These are phyloP conservation scores for Termitomyces eurrhizus DNA, from an alignment of 768 basidiomycete genomes.

Conservation along the genomic window DNA sequence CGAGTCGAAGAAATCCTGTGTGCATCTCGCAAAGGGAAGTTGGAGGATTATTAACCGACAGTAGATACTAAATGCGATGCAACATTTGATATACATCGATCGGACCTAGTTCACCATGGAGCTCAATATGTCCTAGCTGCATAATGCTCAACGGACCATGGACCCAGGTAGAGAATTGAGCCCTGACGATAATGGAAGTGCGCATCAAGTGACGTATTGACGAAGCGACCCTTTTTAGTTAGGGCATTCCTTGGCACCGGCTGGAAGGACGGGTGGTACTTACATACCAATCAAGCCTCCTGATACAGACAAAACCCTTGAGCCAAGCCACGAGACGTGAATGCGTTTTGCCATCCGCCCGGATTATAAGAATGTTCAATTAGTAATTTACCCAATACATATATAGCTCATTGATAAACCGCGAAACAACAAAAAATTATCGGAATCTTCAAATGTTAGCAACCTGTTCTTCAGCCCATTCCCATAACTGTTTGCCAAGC, in stretches of 20 bases:
- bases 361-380: too few relatives aligned
- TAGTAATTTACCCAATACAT: too few relatives aligned
- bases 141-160: too few relatives aligned
- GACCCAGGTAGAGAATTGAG: background rate
- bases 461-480: slow-evolving; percentile 42
- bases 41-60: background rate
- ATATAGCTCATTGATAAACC: too few relatives aligned
- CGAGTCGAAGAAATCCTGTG: background rate
- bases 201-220: background rate
- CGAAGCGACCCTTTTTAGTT: background rate
- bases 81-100: background rate
- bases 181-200: background rate
- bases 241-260: background rate
- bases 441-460: slow-evolving; percentile 9
- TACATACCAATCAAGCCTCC: too few relatives aligned
- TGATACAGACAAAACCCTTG: too few relatives aligned
- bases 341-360: background rate
- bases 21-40: background rate
- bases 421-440: background rate
- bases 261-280: too few relatives aligned
- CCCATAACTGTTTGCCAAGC: slow-evolving; percentile 34
- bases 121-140: too few relatives aligned
- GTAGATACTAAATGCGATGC: background rate
- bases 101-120: background rate
- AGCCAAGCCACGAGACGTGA: background rate